Percentiles rank a stretch among this genome's conserved stretches.
Evolutionary conservation across 2,329 filamentous ascomycete species (phyloP).

Genomic region (Aspergillus jensenii): DNA sequence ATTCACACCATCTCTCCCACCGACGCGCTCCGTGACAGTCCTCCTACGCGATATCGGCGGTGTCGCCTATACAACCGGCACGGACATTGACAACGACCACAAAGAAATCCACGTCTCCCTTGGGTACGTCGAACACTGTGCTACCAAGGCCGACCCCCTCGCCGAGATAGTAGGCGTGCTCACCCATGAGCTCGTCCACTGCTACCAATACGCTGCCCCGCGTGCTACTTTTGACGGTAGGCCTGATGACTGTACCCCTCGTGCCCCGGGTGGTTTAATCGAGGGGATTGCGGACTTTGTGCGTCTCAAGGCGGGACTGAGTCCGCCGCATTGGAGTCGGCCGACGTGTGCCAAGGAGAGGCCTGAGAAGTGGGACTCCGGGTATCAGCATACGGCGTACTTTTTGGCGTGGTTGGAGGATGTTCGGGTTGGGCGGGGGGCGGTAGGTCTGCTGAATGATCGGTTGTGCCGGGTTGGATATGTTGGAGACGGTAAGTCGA

Average conservation of each 20-base stretch:
- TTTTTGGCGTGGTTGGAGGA: slow-evolving; percentile 84
- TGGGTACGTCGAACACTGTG: slow-evolving; percentile 60
- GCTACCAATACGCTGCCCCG: slow-evolving; percentile 76
- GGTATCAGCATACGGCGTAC: slow-evolving; percentile 88
- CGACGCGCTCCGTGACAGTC: slow-evolving; percentile 83
- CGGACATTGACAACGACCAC: slow-evolving; percentile 76
- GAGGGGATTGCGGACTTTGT: slow-evolving; percentile 96
- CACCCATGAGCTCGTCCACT: slow-evolving; percentile 92
- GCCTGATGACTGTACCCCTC: slow-evolving; percentile 16
- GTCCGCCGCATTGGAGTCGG: slow-evolving; percentile 79
- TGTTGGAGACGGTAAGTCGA: slow-evolving; percentile 25
- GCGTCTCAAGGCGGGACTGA: slow-evolving; percentile 68
- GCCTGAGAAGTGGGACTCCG: slow-evolving; percentile 74
- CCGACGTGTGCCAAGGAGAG: slow-evolving; percentile 46
- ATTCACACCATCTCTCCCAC: slow-evolving; percentile 47
- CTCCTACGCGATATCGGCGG: slow-evolving; percentile 76
- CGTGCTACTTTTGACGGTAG: slow-evolving; percentile 42
- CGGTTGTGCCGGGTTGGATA: slow-evolving; percentile 38
- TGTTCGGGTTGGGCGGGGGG: slow-evolving; percentile 65
- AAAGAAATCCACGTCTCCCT: slow-evolving; percentile 91
- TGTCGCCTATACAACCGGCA: slow-evolving; percentile 85
- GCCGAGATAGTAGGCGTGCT: slow-evolving; percentile 78
- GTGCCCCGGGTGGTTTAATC: slow-evolving; percentile 70
- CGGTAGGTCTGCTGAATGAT: slow-evolving; percentile 58
- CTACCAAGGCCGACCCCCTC: slow-evolving; percentile 28